These are phyloP conservation scores for Didymella lethalis DNA, from an alignment of 2,329 filamentous ascomycete genomes.

Conservation along the genomic window DNA sequence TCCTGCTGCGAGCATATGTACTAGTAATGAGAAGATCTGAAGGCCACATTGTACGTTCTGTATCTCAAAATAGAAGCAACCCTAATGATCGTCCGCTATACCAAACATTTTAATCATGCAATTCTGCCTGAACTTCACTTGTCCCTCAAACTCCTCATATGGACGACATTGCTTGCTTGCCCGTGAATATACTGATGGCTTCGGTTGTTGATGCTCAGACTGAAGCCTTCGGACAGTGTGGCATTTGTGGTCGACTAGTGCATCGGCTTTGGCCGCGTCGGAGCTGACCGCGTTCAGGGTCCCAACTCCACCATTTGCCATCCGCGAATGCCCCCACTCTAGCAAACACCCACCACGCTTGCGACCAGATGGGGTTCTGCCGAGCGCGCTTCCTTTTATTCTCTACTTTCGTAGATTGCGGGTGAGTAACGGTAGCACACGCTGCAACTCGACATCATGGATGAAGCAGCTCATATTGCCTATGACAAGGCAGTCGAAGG, in stretches of 20 bases:
- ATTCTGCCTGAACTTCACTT: neutral
- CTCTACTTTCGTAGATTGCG: conserved; percentile 33
- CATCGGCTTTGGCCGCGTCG: conserved; percentile 22
- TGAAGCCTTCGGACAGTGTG: neutral
- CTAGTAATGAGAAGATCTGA: neutral
- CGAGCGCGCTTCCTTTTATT: conserved; percentile 13
- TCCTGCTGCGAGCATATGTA: neutral
- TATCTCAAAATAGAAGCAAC: neutral
- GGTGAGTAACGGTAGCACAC: conserved; percentile 21
- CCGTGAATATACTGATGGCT: neutral
- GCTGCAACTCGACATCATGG: conserved; percentile 32
- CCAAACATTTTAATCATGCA: neutral
- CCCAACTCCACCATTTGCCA: conserved; percentile 41
- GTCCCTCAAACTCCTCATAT: too few relatives aligned
- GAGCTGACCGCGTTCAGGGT: conserved; percentile 21
- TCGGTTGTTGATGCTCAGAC: neutral
- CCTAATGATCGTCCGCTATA: neutral
- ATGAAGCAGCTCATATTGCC: conserved; percentile 31
- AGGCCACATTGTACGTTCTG: neutral
- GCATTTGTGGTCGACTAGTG: conserved; percentile 5
- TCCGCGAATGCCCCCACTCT: conserved; percentile 44
- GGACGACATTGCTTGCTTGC: neutral
- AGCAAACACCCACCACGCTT: conserved; percentile 35
- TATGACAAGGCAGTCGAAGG: conserved; percentile 69
- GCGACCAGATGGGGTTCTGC: conserved; percentile 38